Evolutionary conservation across 192 early-diverging fungal species (phyloP), one percentile per base, ranked within the genome.

Genomic region (Entrophospora sp.): DNA sequence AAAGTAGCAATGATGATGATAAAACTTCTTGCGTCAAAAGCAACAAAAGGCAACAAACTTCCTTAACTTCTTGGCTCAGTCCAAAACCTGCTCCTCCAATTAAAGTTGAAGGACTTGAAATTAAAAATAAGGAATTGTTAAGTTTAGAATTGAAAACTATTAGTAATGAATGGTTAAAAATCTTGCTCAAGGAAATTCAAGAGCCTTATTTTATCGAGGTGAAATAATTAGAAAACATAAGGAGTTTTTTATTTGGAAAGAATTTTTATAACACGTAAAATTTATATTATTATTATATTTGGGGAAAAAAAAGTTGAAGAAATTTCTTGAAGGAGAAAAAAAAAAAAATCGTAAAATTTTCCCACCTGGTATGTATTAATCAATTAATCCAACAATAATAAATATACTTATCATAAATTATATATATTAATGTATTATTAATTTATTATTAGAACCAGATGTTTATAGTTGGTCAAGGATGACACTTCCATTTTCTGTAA

Each of bases 401-500:
- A 27, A 24, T 3, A 42, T 65, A 27, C 34, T 42, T 49, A n/a
- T 40, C 30, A 28, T 20, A 45, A 16, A 48, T 30, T 32, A 28
- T 59, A 12, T 58, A 6, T 32, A 28, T 36, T 35, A 16, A 32
- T 12, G 4, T 18, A n/a, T 34, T 25, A 24, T 14, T 34, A 45
- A 20, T 46, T 43, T 30, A 25, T 64, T 46, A 16, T 16, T 49
- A 80, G 79, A 71, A 28, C 46, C 67, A 3, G 82, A 93, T 37
- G 83, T 94, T 37, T 98, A 95, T 72, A 87, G 86, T 53, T 90
- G 90, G 90, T 86, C 88, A 6, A 84, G 86, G 40, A 93, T 81
- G 60, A 83, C 81, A 9, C 86, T 89, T 22, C 76, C 89, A 4
- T 68, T 70, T 7, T 66, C 75, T 2, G 87, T 97, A 27, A 80